Percentiles rank a stretch among this genome's conserved stretches.
Evolutionary conservation across 2,329 filamentous ascomycete species (phyloP).

Genomic region (Zopfia rhizophila): DNA sequence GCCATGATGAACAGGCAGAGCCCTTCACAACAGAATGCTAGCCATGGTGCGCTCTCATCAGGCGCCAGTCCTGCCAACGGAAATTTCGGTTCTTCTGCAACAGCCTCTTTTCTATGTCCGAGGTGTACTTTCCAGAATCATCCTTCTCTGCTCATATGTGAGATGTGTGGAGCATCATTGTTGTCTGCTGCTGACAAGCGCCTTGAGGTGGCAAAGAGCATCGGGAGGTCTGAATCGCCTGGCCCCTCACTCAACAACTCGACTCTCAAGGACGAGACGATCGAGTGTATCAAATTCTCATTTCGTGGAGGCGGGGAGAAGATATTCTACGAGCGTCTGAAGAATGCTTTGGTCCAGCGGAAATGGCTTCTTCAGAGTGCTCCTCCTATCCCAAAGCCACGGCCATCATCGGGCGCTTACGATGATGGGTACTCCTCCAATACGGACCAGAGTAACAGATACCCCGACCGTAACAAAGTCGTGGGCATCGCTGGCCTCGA

Average conservation of each 20-base stretch:
- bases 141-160: constrained; percentile 83
- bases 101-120: constrained; percentile 67
- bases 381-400: constrained; percentile 81
- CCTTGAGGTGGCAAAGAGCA: constrained; percentile 51
- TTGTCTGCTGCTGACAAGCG: constrained; percentile 61
- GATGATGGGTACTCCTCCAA: constrained; percentile 37
- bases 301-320: constrained; percentile 91
- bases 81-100: constrained; percentile 10
- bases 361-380: constrained; percentile 96
- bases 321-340: constrained; percentile 88
- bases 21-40: constrained; percentile 44
- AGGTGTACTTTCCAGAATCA: constrained; percentile 96
- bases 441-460: constrained; percentile 23
- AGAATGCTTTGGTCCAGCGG: constrained; percentile 85
- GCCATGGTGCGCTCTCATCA: constrained; percentile 44
- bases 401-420: constrained; percentile 47
- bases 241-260: constrained; percentile 69
- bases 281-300: constrained; percentile 87
- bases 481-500: constrained; percentile 94
- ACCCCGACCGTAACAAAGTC: constrained; percentile 61
- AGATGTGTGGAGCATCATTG: constrained; percentile 87
- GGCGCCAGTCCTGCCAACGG: constrained; percentile 6
- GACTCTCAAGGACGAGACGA: constrained; percentile 66
- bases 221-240: constrained; percentile 75
- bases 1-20: constrained; percentile 70